Evolutionary conservation across 148 eudicot species (phyloP).

Genomic region (Arbutus unedo): DNA sequence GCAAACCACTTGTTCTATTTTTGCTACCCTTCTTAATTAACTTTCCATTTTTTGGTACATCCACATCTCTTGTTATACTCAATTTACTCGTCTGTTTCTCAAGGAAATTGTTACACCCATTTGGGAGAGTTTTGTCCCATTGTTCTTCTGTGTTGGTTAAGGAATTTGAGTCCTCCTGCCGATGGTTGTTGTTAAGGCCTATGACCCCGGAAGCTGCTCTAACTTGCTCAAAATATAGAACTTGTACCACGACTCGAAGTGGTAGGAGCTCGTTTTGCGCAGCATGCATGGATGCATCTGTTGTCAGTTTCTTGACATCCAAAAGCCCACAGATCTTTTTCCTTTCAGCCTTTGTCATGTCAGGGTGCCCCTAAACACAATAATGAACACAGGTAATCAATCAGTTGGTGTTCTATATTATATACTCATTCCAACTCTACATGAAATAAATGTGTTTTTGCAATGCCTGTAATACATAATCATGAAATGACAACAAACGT

Average conservation of each 20-base stretch:
- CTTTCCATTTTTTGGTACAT: slow-evolving; percentile 33
- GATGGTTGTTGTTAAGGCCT: slow-evolving; percentile 21
- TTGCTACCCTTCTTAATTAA: slow-evolving; percentile 33
- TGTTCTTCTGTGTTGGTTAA: slow-evolving; percentile 42
- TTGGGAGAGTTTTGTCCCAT: slow-evolving; percentile 39
- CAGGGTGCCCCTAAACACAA: slow-evolving; percentile 56
- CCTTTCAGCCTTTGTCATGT: slow-evolving; percentile 54
- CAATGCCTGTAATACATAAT: neutral
- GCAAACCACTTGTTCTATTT: slow-evolving; percentile 35
- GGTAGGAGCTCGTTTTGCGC: slow-evolving; percentile 88
- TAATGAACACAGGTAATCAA: neutral
- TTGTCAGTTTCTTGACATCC: slow-evolving; percentile 68
- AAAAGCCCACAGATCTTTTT: slow-evolving; percentile 68
- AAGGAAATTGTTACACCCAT: slow-evolving; percentile 39
- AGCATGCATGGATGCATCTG: slow-evolving; percentile 71
- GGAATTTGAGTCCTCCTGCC: slow-evolving; percentile 31
- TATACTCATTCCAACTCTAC: neutral
- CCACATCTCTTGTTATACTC: slow-evolving; percentile 40
- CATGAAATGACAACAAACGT: neutral
- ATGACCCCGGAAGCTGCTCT: slow-evolving; percentile 45
- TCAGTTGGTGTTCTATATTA: neutral
- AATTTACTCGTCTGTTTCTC: slow-evolving; percentile 50
- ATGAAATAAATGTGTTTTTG: too few relatives aligned
- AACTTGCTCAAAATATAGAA: slow-evolving; percentile 73
- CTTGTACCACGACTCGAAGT: slow-evolving; percentile 77